Evolutionary conservation across 1,284 basidiomycete species (phyloP).

Genomic region (Phellinidium pouzarii): DNA sequence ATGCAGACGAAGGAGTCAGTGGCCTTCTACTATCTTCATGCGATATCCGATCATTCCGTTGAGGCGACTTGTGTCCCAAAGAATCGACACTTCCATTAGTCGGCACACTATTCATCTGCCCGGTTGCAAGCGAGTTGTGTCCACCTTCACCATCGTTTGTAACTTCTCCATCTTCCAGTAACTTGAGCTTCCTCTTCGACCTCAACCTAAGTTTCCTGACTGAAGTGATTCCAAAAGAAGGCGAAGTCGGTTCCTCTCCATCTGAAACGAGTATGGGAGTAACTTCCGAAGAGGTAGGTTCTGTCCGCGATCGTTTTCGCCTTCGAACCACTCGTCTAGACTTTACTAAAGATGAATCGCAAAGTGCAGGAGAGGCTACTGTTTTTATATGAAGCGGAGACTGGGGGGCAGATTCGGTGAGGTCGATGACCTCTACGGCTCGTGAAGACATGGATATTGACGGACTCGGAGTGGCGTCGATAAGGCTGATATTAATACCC

Average conservation of each 20-base stretch:
- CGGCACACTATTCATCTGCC: background rate
- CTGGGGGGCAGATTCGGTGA: slow-evolving; percentile 7
- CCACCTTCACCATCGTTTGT: background rate
- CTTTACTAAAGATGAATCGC: background rate
- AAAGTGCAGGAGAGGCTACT: background rate
- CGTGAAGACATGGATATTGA: slow-evolving; percentile 1
- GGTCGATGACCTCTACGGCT: slow-evolving; percentile 12
- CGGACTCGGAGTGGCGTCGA: background rate
- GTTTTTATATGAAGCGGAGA: background rate
- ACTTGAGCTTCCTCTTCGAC: slow-evolving; percentile 1
- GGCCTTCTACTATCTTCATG: background rate
- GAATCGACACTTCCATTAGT: background rate
- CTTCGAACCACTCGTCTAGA: background rate
- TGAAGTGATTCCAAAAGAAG: background rate
- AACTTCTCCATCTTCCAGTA: slow-evolving; percentile 3
- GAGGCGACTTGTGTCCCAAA: background rate
- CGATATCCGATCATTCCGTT: background rate
- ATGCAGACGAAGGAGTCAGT: background rate
- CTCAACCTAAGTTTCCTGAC: slow-evolving; percentile 1
- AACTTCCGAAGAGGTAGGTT: background rate
- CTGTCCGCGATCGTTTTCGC: slow-evolving; percentile 5
- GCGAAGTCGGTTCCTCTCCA: slow-evolving; percentile 1
- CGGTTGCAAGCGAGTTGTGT: background rate
- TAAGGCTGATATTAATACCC: too few relatives aligned
- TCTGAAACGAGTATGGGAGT: slow-evolving; percentile 12